Conservation (phyloP, 1,284 basidiomycete species). For the Cutaneotrichosporon curvatum region DNA sequence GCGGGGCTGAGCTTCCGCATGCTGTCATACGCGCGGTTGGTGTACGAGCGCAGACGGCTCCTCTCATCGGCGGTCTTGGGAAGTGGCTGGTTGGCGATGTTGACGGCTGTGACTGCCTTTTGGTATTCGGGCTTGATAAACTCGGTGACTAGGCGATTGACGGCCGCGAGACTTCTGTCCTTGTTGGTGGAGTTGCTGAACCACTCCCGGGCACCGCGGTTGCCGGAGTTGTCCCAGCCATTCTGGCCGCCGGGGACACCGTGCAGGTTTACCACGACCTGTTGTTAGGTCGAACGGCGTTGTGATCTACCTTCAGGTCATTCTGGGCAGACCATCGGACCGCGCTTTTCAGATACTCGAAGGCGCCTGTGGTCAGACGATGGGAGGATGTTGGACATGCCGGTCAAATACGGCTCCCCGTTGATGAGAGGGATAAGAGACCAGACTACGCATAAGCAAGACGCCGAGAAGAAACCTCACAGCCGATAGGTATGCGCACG, state of each 20-base stretch:
- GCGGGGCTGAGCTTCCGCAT: slow-evolving; percentile 6
- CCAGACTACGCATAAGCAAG: slow-evolving; percentile 40
- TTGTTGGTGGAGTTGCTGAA: slow-evolving; percentile 61
- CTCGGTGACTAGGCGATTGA: slow-evolving; percentile 54
- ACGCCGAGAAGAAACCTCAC: too few species aligned
- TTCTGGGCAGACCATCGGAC: slow-evolving; percentile 69
- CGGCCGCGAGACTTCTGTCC: slow-evolving; percentile 60
- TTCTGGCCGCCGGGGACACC: slow-evolving; percentile 78
- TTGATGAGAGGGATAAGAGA: slow-evolving; percentile 34
- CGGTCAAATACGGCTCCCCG: slow-evolving; percentile 56
- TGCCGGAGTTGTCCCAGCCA: slow-evolving; percentile 74
- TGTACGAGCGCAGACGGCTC: too few species aligned
- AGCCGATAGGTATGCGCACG: slow-evolving; percentile 68
- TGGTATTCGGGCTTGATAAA: slow-evolving; percentile 33
- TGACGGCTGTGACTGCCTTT: slow-evolving; percentile 39
- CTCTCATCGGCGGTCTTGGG: background rate
- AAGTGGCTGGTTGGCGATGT: slow-evolving; percentile 9
- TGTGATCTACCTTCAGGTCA: slow-evolving; percentile 55
- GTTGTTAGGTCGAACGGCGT: background rate
- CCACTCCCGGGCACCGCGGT: slow-evolving; percentile 62
- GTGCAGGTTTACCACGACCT: slow-evolving; percentile 58
- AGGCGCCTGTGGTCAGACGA: slow-evolving; percentile 1
- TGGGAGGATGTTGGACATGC: background rate
- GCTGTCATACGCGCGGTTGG: slow-evolving; percentile 1
- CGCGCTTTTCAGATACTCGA: slow-evolving; percentile 52